Evolutionary conservation across 2,329 filamentous ascomycete species (phyloP).

Genomic region (Diaporthe eres): DNA sequence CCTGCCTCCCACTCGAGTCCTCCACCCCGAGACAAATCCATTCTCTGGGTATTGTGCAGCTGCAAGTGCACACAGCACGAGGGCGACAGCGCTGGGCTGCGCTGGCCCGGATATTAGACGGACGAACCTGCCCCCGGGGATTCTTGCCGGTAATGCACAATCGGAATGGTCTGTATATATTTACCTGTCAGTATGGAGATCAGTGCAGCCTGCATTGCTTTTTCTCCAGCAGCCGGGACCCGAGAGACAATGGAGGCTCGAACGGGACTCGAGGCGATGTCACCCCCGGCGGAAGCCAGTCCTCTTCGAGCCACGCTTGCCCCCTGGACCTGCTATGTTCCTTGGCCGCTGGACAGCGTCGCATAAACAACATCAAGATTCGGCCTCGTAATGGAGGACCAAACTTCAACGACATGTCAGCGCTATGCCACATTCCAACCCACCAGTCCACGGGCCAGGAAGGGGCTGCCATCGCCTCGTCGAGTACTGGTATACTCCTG

Average conservation of each 20-base stretch:
- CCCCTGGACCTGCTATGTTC: neutral
- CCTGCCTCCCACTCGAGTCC: neutral
- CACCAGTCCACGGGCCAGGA: neutral
- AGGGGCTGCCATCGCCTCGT: constrained; percentile 7
- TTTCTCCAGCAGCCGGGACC: constrained; percentile 24
- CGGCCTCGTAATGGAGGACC: constrained; percentile 27
- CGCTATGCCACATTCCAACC: constrained; percentile 17
- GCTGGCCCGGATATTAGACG: constrained; percentile 11
- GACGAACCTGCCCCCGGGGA: neutral
- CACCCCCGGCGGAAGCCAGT: constrained; percentile 28
- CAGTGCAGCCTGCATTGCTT: constrained; percentile 22
- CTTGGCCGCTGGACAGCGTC: constrained; percentile 1
- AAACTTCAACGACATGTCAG: constrained; percentile 14
- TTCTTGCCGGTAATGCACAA: neutral
- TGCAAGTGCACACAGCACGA: neutral
- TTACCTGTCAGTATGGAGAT: constrained; percentile 28
- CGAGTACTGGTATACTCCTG: neutral
- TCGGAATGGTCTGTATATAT: constrained; percentile 1
- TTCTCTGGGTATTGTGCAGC: neutral
- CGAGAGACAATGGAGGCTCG: constrained; percentile 26
- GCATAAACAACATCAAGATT: constrained; percentile 21
- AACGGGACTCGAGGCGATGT: constrained; percentile 23
- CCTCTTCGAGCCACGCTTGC: neutral
- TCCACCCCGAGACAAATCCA: neutral
- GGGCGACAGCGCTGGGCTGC: neutral